A percentile compares a stretch with the other conserved stretches of the same genome.
These are phyloP conservation scores for Hibiscus syriacus DNA, from an alignment of 345 rosid species.

Conservation along the genomic window DNA sequence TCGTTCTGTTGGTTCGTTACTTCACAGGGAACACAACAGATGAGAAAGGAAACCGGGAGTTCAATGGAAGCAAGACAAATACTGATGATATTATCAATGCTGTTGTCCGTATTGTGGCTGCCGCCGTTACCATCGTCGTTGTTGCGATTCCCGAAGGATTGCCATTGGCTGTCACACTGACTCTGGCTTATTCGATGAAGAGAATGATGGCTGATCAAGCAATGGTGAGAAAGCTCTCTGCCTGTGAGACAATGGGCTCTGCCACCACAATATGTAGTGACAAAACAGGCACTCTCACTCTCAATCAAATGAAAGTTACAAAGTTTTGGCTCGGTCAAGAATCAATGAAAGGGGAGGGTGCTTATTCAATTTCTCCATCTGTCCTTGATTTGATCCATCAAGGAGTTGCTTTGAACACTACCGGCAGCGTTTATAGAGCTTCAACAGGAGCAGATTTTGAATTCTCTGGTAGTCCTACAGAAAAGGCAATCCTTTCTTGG, in stretches of 20 bases:
- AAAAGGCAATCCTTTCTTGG: slow-evolving; percentile 7
- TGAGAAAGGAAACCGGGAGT: background rate
- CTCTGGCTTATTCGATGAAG: slow-evolving; percentile 6
- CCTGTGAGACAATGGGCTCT: slow-evolving; percentile 5
- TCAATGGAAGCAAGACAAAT: background rate
- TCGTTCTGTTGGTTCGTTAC: slow-evolving; percentile 5
- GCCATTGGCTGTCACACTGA: background rate
- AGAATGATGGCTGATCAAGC: slow-evolving; percentile 6
- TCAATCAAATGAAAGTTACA: background rate
- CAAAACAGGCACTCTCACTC: slow-evolving; percentile 5
- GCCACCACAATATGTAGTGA: slow-evolving; percentile 3
- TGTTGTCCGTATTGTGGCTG: slow-evolving; percentile 5
- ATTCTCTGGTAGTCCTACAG: slow-evolving; percentile 2
- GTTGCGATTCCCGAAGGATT: slow-evolving; percentile 2
- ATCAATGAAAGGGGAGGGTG: background rate
- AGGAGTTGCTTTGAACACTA: slow-evolving; percentile 3
- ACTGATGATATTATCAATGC: background rate
- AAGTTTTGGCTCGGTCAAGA: slow-evolving; percentile 6
- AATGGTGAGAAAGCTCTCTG: slow-evolving; percentile 10
- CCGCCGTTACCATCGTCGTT: slow-evolving; percentile 1
- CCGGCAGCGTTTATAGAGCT: background rate
- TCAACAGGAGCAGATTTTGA: background rate
- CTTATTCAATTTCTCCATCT: slow-evolving; percentile 1
- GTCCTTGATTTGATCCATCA: background rate
- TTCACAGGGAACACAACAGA: background rate